Percentiles rank a stretch among this genome's conserved stretches.
Evolutionary conservation across 305 asterid genomes (phyloP).

Genomic region (Monarda citriodora): DNA sequence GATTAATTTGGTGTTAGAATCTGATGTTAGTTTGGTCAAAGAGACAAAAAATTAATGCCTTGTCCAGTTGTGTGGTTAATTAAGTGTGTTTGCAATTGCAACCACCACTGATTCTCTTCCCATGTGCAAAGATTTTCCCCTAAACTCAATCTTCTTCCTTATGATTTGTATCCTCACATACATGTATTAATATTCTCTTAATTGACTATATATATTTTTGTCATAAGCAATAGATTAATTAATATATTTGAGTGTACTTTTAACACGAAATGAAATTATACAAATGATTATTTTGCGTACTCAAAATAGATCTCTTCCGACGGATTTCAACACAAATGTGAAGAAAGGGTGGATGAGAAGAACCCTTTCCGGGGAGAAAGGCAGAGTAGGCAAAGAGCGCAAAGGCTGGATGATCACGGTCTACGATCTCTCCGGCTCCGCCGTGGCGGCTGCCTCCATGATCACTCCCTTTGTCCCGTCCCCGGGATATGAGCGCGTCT

Average conservation of each 20-base stretch:
- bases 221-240: background rate
- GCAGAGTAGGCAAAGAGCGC: conserved; percentile 53
- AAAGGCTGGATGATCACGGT: conserved; percentile 85
- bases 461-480: conserved; percentile 91
- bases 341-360: conserved; percentile 57
- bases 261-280: too few relatives aligned
- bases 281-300: background rate
- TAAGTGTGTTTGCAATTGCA: conserved; percentile 27
- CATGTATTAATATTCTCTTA: background rate
- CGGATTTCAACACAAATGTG: conserved; percentile 54
- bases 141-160: conserved; percentile 21
- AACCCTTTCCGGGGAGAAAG: conserved; percentile 45
- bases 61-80: conserved; percentile 1
- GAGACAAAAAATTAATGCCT: background rate
- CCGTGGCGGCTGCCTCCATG: conserved; percentile 95
- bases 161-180: background rate
- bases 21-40: conserved; percentile 27
- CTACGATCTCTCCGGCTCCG: conserved; percentile 85
- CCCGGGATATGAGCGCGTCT: conserved; percentile 72
- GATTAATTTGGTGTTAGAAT: conserved; percentile 16
- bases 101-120: conserved; percentile 44
- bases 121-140: conserved; percentile 66
- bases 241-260: background rate
- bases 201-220: background rate
- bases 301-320: conserved; percentile 53